Evolutionary conservation across 257 asterid species (phyloP), one percentile per base, ranked within the genome.

Genomic region (Ophiorrhiza pumila): DNA sequence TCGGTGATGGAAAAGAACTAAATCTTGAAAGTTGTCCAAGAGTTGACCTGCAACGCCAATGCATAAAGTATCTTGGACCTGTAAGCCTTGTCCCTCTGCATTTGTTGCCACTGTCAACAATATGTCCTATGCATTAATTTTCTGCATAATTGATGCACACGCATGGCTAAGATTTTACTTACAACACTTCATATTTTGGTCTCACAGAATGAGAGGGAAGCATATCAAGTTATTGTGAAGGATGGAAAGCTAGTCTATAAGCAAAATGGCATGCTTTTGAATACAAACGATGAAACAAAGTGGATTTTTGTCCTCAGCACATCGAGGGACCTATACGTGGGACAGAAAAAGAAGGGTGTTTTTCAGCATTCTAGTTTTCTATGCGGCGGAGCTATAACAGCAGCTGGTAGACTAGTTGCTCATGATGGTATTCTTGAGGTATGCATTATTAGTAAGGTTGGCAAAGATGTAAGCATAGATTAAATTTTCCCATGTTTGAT

Each of bases 221-320:
- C 69, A 22, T 90, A 80, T 47, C 85, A 86, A 77, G 94, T 90
- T 71, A 79, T 81, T 4, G 82, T 83, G 18, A 89, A 82, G 73
- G 87, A 83, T 35, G 89, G 89, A 35, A 90, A 86, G 65, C 72
- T 90, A 31, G 71, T 71, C 45, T 85, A 79, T 83, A 86, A 83
- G 83, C 80, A 83, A 78, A 80, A 72, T 68, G 92, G 86, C n/a
- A 61, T 53, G n/a, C 69, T 75, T 1, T 57, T 90, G 81, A 63
- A 86, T 57, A 86, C 96, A 25, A 79, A 47, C 34, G 88, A 83
- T 74, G 62, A 79, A 11, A 83, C 86, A 0, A 86, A 90, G 82
- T 90, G 96, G 96, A 90, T 90, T 34, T 90, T 90, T 42, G 92
- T 90, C 32, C 87, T 90, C 1, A 90, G 96, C 81, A 82, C 93